A percentile compares a stretch with the other conserved stretches of the same genome.
Conservation (phyloP, 176 grass and related monocot genomes). For the Triticum dicoccoides region DNA sequence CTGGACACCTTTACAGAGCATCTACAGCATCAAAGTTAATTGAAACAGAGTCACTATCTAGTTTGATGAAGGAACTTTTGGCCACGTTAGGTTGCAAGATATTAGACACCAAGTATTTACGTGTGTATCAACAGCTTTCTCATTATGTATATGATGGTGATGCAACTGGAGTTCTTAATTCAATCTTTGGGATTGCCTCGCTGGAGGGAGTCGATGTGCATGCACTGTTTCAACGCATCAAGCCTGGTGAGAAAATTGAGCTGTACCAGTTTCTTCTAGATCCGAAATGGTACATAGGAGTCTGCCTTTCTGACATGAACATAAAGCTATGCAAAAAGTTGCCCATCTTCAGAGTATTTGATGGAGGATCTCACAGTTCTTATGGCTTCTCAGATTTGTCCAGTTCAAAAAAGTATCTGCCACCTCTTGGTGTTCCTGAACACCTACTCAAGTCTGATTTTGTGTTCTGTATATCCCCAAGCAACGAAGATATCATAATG, state of each 20-base stretch:
- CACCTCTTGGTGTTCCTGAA: conserved; percentile 67
- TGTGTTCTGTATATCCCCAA: conserved; percentile 63
- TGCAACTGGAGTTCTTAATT: conserved; percentile 72
- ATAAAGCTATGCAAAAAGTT: conserved; percentile 80
- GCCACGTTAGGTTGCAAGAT: conserved; percentile 86
- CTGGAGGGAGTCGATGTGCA: conserved; percentile 53
- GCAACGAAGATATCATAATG: conserved; percentile 79
- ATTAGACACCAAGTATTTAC: conserved; percentile 60
- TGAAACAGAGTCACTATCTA: conserved; percentile 64
- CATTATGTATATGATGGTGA: conserved; percentile 69
- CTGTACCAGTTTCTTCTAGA: conserved; percentile 84
- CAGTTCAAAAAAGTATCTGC: conserved; percentile 70
- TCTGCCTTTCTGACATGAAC: conserved; percentile 55
- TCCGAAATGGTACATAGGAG: conserved; percentile 83
- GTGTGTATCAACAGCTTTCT: conserved; percentile 58
- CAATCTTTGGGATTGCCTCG: conserved; percentile 71
- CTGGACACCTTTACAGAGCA: conserved; percentile 74
- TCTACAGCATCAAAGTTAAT: conserved; percentile 69
- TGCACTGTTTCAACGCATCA: conserved; percentile 61
- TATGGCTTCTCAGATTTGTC: conserved; percentile 69
- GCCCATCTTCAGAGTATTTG: conserved; percentile 74
- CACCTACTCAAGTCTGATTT: conserved; percentile 74
- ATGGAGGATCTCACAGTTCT: conserved; percentile 52
- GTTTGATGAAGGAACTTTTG: conserved; percentile 60
- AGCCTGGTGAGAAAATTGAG: conserved; percentile 73